A percentile compares a stretch with the other conserved stretches of the same genome.
Conservation (phyloP, 139 green algal species). For the Chloropicon primus region DNA sequence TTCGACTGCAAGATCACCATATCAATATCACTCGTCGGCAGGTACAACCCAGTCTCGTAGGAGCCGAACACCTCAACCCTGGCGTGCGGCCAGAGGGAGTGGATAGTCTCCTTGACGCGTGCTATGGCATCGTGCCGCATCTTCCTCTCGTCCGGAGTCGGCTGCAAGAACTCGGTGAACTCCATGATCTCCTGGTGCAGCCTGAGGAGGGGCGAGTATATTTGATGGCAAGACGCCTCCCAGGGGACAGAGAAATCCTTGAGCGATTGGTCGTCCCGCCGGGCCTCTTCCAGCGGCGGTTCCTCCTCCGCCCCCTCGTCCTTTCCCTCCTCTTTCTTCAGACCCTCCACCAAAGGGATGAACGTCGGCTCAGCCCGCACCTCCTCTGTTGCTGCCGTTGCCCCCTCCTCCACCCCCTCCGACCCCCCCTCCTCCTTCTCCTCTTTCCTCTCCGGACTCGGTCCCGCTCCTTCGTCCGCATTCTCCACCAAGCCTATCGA, state of each 20-base stretch:
- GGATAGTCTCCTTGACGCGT: slow-evolving; percentile 36
- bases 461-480: too few species aligned
- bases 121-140: slow-evolving; percentile 30
- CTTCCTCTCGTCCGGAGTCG: slow-evolving; percentile 40
- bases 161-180: slow-evolving; percentile 52
- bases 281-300: too few species aligned
- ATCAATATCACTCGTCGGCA: slow-evolving; percentile 90
- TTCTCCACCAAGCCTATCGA: neutral
- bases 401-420: neutral
- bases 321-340: neutral
- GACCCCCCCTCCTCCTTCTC: too few species aligned
- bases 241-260: neutral
- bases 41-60: slow-evolving; percentile 63
- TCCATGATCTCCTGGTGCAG: slow-evolving; percentile 52
- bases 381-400: neutral
- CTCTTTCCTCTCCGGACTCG: too few species aligned
- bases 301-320: neutral
- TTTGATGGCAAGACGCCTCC: neutral
- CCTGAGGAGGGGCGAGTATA: slow-evolving; percentile 10
- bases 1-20: slow-evolving; percentile 55
- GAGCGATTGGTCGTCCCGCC: neutral
- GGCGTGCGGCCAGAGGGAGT: slow-evolving; percentile 47
- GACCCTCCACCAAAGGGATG: neutral
- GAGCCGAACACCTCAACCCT: slow-evolving; percentile 36
- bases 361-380: neutral